These are phyloP conservation scores for Exophiala viscosa DNA, from an alignment of 2,329 filamentous ascomycete species.

Conservation along the genomic window DNA sequence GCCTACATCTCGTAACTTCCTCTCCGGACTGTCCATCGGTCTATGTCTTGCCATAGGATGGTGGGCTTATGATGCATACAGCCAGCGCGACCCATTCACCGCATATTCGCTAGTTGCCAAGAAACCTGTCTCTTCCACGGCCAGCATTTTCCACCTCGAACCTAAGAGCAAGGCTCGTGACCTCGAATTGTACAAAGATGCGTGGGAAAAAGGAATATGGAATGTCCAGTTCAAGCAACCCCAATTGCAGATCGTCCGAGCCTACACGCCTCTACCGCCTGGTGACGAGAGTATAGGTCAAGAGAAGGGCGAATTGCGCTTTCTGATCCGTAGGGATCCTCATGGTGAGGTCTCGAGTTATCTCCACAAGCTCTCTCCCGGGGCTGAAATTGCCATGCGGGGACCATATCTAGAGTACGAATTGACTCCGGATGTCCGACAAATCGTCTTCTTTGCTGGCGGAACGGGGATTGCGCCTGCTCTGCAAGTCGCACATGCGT, in stretches of 20 bases:
- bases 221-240: constrained; percentile 93
- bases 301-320: constrained; percentile 52
- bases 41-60: constrained; percentile 1
- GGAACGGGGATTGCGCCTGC: constrained; percentile 91
- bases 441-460: constrained; percentile 80
- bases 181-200: constrained; percentile 40
- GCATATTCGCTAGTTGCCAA: constrained; percentile 41
- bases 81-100: constrained; percentile 32
- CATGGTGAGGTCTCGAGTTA: constrained; percentile 85
- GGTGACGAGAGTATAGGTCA: constrained; percentile 30
- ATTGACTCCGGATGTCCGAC: constrained; percentile 52
- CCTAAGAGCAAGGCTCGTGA: constrained; percentile 32
- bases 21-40: constrained; percentile 4
- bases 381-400: constrained; percentile 67
- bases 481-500: constrained; percentile 68
- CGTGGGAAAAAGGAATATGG: constrained; percentile 68
- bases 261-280: constrained; percentile 83
- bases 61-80: constrained; percentile 1
- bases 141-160: constrained; percentile 42
- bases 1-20: constrained; percentile 1
- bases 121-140: constrained; percentile 45
- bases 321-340: constrained; percentile 74
- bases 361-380: constrained; percentile 61
- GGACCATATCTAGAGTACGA: constrained; percentile 72
- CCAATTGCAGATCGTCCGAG: constrained; percentile 82